phyloP scores from a whole-genome alignment of 2,329 filamentous ascomycete species.

The Clonostachys rhizophaga region DNA sequence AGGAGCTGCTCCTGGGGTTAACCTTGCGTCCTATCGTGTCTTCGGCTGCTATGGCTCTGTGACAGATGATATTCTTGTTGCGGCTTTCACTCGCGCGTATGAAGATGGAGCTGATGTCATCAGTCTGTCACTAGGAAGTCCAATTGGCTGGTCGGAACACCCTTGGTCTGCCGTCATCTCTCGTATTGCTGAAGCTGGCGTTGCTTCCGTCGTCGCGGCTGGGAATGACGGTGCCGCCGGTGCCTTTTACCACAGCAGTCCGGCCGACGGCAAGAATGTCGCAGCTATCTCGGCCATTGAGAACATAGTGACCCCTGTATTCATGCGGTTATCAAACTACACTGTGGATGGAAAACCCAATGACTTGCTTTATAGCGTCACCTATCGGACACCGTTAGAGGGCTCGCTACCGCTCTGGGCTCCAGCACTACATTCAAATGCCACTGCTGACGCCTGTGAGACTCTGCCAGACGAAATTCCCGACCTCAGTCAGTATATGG shows the following conservation, averaged over 20 bases:
- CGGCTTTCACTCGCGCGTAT: slow-evolving; percentile 48
- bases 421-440: slow-evolving; percentile 40
- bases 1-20: slow-evolving; percentile 46
- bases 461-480: slow-evolving; percentile 47
- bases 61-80: slow-evolving; percentile 45
- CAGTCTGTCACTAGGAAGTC: slow-evolving; percentile 11
- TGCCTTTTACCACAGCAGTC: slow-evolving; percentile 5
- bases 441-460: slow-evolving; percentile 44
- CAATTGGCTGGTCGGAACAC: slow-evolving; percentile 20
- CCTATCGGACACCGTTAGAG: not conserved
- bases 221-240: slow-evolving; percentile 18
- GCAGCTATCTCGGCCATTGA: slow-evolving; percentile 7
- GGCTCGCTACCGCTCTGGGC: slow-evolving; percentile 41
- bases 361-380: slow-evolving; percentile 22
- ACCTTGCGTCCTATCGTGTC: slow-evolving; percentile 45
- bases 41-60: slow-evolving; percentile 42
- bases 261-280: slow-evolving; percentile 7
- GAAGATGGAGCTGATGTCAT: slow-evolving; percentile 35
- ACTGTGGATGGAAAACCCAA: slow-evolving; percentile 17
- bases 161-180: slow-evolving; percentile 35
- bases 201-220: slow-evolving; percentile 9
- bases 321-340: slow-evolving; percentile 30
- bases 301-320: slow-evolving; percentile 20
- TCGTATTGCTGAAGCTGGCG: slow-evolving; percentile 26
- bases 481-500: slow-evolving; percentile 51